A percentile compares a stretch with the other conserved stretches of the same genome.
These are phyloP conservation scores for Auriculariales sp. DNA, from an alignment of 768 basidiomycete species.

Conservation along the genomic window DNA sequence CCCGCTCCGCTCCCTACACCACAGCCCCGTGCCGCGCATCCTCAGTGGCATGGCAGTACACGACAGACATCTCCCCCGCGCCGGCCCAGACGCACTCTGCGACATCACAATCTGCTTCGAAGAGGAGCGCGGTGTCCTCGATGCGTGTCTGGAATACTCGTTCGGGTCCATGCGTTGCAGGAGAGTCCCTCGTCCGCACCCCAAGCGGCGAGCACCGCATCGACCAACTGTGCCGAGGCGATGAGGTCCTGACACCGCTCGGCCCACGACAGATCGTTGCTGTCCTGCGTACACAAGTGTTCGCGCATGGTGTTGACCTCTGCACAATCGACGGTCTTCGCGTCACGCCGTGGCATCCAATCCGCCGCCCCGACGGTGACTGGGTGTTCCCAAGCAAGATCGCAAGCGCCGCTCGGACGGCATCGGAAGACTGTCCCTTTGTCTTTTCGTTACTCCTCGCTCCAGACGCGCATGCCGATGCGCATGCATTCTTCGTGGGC, in stretches of 20 bases:
- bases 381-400: slow-evolving; percentile 9
- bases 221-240: slow-evolving; percentile 2
- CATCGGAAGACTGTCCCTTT: background rate
- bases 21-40: background rate
- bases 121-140: background rate
- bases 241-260: slow-evolving; percentile 3
- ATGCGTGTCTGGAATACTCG: slow-evolving; percentile 7
- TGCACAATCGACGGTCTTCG: slow-evolving; percentile 5
- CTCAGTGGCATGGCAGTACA: background rate
- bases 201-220: background rate
- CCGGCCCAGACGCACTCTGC: background rate
- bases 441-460: slow-evolving; percentile 9
- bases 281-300: slow-evolving; percentile 2
- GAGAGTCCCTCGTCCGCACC: slow-evolving; percentile 3
- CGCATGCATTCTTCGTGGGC: slow-evolving; percentile 5
- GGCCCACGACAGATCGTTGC: slow-evolving; percentile 3
- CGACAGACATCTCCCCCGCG: background rate
- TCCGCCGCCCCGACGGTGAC: slow-evolving; percentile 1
- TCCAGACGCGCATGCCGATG: slow-evolving; percentile 3
- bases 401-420: background rate
- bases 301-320: background rate
- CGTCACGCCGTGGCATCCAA: slow-evolving; percentile 10
- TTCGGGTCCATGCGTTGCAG: slow-evolving; percentile 8
- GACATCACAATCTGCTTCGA: background rate
- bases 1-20: background rate